phyloP scores from a whole-genome alignment of 495 filamentous ascomycete species.

The Penicillium parvum region DNA sequence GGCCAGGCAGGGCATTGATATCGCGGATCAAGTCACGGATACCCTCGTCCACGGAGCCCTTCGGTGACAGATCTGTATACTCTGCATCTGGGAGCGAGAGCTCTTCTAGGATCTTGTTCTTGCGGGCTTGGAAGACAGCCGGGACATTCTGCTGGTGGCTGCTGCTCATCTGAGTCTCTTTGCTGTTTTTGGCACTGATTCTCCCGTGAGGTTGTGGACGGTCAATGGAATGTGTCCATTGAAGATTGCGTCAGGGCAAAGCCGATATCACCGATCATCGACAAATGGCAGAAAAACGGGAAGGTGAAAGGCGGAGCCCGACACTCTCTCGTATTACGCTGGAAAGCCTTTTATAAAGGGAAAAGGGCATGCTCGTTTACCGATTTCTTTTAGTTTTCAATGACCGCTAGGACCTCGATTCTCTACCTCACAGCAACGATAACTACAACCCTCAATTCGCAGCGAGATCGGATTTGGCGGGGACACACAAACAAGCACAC shows the following conservation, averaged over 20 bases:
- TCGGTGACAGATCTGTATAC: too few species aligned
- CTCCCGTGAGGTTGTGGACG: too few species aligned
- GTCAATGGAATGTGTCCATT: neutral
- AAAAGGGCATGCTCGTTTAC: conserved; percentile 2
- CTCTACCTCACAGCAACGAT: too few species aligned
- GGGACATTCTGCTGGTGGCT: conserved; percentile 18
- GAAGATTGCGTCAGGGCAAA: conserved; percentile 9
- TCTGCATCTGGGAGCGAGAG: conserved; percentile 58
- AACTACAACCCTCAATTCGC: too few species aligned
- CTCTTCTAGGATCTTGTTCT: conserved; percentile 59
- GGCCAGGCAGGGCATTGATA: conserved; percentile 66
- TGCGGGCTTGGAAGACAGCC: conserved; percentile 52
- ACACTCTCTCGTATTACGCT: conserved; percentile 10
- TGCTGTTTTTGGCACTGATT: too few species aligned
- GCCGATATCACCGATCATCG: conserved; percentile 2
- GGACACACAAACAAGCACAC: too few species aligned
- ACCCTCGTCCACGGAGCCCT: too few species aligned
- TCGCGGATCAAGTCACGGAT: conserved; percentile 70
- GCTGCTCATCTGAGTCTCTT: too few species aligned
- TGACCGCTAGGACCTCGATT: too few species aligned
- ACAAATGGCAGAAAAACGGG: conserved; percentile 5
- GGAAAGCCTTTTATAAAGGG: conserved; percentile 16
- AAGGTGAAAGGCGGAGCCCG: conserved; percentile 17
- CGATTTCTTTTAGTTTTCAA: conserved; percentile 7
- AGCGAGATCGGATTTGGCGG: too few species aligned